Base-by-base conservation (phyloP, 345 rosid species). In the Eucalyptus albens region DNA sequence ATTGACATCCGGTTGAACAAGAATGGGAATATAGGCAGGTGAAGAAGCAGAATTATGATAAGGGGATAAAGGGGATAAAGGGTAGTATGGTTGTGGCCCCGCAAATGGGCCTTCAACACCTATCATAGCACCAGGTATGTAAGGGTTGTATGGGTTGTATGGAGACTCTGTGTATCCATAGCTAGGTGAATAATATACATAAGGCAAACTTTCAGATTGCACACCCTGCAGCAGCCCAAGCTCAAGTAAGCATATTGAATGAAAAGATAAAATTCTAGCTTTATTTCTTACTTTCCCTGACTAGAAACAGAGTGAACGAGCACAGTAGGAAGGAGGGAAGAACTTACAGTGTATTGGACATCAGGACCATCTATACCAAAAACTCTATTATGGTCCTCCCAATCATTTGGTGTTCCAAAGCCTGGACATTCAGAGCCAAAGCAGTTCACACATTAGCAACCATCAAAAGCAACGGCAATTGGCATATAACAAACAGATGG, bases 101-200 rank as follows among this genome's bases (percentile, higher is more conserved):
- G 92, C 90, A 87, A 93, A 93, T 83, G 95, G 49, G 92, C 93
- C 91, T 86, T 97, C 98, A 91, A 93, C 94, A 86, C 97, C 96
- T 81, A 95, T 89, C 89, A 93, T 50, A 60, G 98, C 98, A 86
- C 98, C 99, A 53, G 99, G 98, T 88, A 97, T 95, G 92, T 96
- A 96, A 88, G 99, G 98, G 91, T 97, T 96, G 93, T 93, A 97
- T 81, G 98, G 98, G 93, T 97, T 95, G 92, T 95, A 97, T 91
- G 98, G 94, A 92, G 98, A 94, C 92, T 97, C 96, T 90, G 96
- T 96, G 93, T 94, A 95, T 90, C 96, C 99, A 92, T 94, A 95
- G 91, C 93, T 92, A 88, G 99, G 98, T 37, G 98, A 91, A 92
- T 94, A 96, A 95, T 94, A 97, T 92, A 96, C 91, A 92, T 93